Base-by-base conservation (phyloP, 441 rosid species). In the Aleurites moluccanus region DNA sequence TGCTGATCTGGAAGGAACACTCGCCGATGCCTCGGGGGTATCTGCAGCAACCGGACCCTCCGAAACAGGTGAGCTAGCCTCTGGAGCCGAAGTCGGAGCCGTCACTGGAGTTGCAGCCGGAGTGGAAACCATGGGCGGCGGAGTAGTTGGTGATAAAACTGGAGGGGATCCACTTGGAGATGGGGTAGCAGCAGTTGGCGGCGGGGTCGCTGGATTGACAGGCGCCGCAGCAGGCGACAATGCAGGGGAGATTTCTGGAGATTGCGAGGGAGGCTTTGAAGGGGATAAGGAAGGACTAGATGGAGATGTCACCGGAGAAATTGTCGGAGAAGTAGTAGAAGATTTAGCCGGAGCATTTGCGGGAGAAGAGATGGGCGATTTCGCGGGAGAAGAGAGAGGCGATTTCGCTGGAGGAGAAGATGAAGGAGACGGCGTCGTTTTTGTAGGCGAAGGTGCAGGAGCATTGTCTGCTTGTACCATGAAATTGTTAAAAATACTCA, bases 1-100 rank as follows among this genome's bases (percentile, higher is more conserved):
- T 33, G 86, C 76, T 0, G 94, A 76, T 75, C 83, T 85, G 0
- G 90, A 79, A 1, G 91, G 90, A 74, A 83, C 75, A 60, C 50
- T 68, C 11, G 80, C 81, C 14, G 75, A 74, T 52, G 77, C 60
- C 75, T 78, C 66, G 10, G 89, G 86, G 3, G 65, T 78, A 0
- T 85, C 61, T 7, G 81, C 85, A 10, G 87, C 80, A 18, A 42
- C 75, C 2, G 89, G 90, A 50, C 82, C 70, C 35, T 80, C 79
- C 8, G 79, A 78, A 0, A 75, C 3, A 10, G 77, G 53, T 2
- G 88, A 87, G 70, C 78, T 67, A 61, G 67, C 73, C 10, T 38
- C 76, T 0, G 83, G 86, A 67, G 78, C 4, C 47, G 18, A 20
- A 1, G 38, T 14, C 0, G 87, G 83, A 52, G 87, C 63, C 27